Evolutionary conservation across 306 rosid genomes (phyloP), one percentile per base, ranked within the genome.

Genomic region (Dryas drummondii): DNA sequence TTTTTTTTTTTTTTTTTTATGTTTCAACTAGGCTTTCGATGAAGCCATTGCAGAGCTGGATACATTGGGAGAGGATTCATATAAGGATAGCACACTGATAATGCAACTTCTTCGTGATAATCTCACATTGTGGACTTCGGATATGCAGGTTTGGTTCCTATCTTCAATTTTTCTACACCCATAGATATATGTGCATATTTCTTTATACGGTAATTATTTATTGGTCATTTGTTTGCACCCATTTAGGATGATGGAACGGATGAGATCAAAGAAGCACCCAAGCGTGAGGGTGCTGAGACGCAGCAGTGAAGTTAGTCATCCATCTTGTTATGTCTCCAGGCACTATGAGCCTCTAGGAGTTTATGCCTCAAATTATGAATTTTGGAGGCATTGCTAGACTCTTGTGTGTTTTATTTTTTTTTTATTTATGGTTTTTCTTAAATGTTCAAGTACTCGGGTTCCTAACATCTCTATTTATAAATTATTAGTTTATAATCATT

Each of bases 81-180:
- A 73, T 81, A 82, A 79, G 83, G 86, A 82, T 50, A 82, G 83
- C 73, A 82, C 86, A 56, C 66, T 82, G 67, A 82, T 82, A 74
- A 82, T 82, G 86, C 86, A 79, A 55, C 86, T 82, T 49, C 75
- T 82, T 49, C 74, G 86, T 47, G 86, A 82, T 76, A 82, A 82
- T 63, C 82, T 82, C 78, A 78, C 86, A 70, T 66, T 82, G 78
- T 82, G 83, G 86, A 82, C 81, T 68, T 74, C 83, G 3, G 81
- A 78, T 52, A 70, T 78, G 76, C 76, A 78, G 81, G 81, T 78
- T 32, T n/a, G 4, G 53, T 16, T 56, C 17, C 41, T 4, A 19
- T 48, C 5, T 13, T 41, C 14, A 17, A 3, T 22, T 13, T 0
- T 40, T 45, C 54, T 6, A 10, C 56, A 44, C 32, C 16, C 8